Conservation (phyloP, 805 yeast genomes). For the Zygosaccharomyces kombuchaensis region DNA sequence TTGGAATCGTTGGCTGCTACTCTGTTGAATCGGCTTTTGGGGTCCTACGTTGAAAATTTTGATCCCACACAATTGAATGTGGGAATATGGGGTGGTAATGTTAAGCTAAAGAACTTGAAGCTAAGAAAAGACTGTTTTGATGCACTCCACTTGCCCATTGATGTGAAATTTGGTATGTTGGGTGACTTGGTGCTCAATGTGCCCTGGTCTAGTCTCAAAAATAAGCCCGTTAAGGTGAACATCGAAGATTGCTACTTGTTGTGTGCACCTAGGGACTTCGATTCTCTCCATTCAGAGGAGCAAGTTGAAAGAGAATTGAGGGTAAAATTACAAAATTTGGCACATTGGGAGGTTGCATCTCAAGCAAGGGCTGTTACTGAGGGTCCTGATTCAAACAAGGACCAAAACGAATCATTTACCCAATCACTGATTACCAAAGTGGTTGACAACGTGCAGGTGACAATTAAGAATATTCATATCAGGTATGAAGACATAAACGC, state of each 20-base stretch:
- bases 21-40: conserved; percentile 32
- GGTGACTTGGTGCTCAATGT: conserved; percentile 88
- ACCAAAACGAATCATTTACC: conserved; percentile 73
- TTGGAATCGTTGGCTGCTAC: conserved; percentile 37
- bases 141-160: conserved; percentile 76
- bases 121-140: conserved; percentile 88
- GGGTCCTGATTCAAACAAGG: conserved; percentile 37
- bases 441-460: conserved; percentile 86
- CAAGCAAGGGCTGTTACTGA: conserved; percentile 40
- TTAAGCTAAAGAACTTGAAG: conserved; percentile 69
- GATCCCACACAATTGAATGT: conserved; percentile 93
- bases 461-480: conserved; percentile 85
- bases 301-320: conserved; percentile 59
- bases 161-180: conserved; percentile 82
- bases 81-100: conserved; percentile 98
- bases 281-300: conserved; percentile 48
- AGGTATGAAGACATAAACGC: conserved; percentile 79
- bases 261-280: conserved; percentile 66
- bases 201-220: conserved; percentile 94
- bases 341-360: conserved; percentile 53
- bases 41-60: conserved; percentile 82
- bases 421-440: conserved; percentile 85
- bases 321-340: conserved; percentile 63
- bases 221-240: conserved; percentile 83
- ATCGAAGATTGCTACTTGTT: conserved; percentile 84